A percentile compares a stretch with the other conserved stretches of the same genome.
Conservation (phyloP, 2,329 filamentous ascomycete species). For the Acephala macrosclerotiorum region DNA sequence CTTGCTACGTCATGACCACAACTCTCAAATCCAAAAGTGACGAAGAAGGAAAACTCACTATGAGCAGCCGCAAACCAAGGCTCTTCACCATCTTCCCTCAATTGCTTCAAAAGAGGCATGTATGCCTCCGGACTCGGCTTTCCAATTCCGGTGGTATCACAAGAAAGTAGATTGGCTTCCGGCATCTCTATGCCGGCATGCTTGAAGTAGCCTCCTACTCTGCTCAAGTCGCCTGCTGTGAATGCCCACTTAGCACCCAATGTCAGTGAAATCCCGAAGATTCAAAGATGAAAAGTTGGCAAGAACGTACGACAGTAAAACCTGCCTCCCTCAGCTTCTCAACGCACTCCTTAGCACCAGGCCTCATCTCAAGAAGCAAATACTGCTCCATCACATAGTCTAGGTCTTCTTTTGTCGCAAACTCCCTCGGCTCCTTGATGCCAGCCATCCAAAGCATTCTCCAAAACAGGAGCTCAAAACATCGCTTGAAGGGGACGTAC, state of each 20-base stretch:
- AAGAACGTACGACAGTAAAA: constrained; percentile 50
- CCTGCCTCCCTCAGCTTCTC: constrained; percentile 51
- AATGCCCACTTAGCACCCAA: constrained; percentile 51
- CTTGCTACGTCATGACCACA: too few species aligned
- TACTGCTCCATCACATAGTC: constrained; percentile 51
- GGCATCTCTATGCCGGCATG: constrained; percentile 57
- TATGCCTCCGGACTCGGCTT: constrained; percentile 60
- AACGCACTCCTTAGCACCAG: constrained; percentile 52
- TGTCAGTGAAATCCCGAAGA: neutral
- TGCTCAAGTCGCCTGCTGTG: constrained; percentile 57
- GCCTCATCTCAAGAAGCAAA: constrained; percentile 46
- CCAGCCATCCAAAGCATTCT: constrained; percentile 55
- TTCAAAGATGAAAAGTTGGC: neutral
- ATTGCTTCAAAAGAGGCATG: constrained; percentile 49
- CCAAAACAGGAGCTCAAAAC: constrained; percentile 56
- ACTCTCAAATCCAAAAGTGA: neutral
- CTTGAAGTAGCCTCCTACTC: constrained; percentile 61
- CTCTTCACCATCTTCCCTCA: constrained; percentile 48
- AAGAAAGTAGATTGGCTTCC: constrained; percentile 57
- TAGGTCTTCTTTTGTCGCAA: constrained; percentile 53
- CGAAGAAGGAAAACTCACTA: constrained; percentile 35
- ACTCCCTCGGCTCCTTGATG: constrained; percentile 49
- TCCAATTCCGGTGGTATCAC: constrained; percentile 54
- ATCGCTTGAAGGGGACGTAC: constrained; percentile 51
- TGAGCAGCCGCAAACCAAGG: constrained; percentile 65